A percentile compares a stretch with the other conserved stretches of the same genome.
Conservation (phyloP, 352 stramenopile species). For the Achlya hypogyna region DNA sequence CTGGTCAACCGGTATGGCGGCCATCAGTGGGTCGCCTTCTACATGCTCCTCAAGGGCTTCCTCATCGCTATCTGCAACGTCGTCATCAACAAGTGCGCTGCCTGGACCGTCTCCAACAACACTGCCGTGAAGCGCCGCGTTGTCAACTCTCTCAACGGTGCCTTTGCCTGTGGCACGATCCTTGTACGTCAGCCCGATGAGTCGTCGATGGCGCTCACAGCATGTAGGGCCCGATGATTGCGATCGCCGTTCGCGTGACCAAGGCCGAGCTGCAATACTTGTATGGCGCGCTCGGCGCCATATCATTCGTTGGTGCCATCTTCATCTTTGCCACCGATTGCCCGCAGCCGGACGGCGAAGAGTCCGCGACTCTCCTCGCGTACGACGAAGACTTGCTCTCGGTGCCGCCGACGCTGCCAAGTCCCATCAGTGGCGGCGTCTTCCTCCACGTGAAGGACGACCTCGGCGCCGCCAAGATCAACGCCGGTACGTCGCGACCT, state of each 20-base stretch:
- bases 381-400: conserved; percentile 44
- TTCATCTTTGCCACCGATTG: conserved; percentile 19
- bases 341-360: conserved; percentile 6
- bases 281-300: neutral
- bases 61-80: conserved; percentile 16
- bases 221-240: conserved; percentile 15
- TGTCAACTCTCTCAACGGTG: conserved; percentile 19
- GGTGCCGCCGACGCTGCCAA: conserved; percentile 60
- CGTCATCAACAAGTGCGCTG: conserved; percentile 18
- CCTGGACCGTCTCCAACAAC: conserved; percentile 12
- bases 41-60: conserved; percentile 16
- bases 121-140: conserved; percentile 1
- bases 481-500: conserved; percentile 25
- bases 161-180: conserved; percentile 12
- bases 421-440: conserved; percentile 69
- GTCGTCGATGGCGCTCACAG: neutral
- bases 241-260: neutral
- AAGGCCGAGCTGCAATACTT: conserved; percentile 18
- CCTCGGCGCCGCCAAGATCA: conserved; percentile 55
- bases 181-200: neutral
- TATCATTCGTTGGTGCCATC: conserved; percentile 3
- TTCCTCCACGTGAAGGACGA: conserved; percentile 75
- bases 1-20: conserved; percentile 13
- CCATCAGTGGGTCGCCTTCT: conserved; percentile 9
- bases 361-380: neutral